A percentile compares a stretch with the other conserved stretches of the same genome.
Conservation (phyloP, 177 flowering plant genomes). For the Vitis hybrid region DNA sequence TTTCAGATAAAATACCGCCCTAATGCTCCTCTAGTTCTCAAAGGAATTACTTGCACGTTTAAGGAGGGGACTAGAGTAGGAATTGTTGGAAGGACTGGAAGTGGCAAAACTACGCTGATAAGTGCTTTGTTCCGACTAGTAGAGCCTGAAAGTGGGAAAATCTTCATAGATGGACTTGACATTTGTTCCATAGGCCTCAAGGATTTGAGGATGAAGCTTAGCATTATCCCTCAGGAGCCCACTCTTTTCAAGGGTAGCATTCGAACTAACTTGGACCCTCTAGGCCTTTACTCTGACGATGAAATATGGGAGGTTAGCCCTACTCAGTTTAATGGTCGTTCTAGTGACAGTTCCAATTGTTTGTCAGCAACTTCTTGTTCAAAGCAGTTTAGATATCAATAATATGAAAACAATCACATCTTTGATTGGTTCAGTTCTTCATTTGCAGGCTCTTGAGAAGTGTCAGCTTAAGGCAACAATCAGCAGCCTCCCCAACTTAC, state of each 20-base stretch:
- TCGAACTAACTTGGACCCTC: conserved; percentile 78
- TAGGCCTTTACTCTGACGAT: conserved; percentile 69
- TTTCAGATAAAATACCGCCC: conserved; percentile 18
- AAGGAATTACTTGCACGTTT: conserved; percentile 59
- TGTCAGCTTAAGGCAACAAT: conserved; percentile 74
- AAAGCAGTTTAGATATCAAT: no score
- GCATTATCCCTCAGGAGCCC: conserved; percentile 89
- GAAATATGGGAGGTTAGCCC: conserved; percentile 73
- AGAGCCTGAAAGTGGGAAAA: conserved; percentile 52
- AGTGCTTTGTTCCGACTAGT: conserved; percentile 65
- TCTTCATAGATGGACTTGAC: conserved; percentile 53
- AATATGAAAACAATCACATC: no score
- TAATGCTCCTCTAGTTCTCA: conserved; percentile 60
- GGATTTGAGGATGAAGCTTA: conserved; percentile 61
- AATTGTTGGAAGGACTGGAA: conserved; percentile 21
- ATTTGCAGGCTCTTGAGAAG: conserved; percentile 69
- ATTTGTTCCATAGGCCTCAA: conserved; percentile 60
- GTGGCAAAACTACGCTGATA: conserved; percentile 65
- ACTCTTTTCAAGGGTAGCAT: conserved; percentile 79
- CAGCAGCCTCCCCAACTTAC: conserved; percentile 53
- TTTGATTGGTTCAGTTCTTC: background rate
- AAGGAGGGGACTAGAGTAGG: conserved; percentile 57
- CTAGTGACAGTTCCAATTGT: no score
- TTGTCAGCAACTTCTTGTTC: no score
- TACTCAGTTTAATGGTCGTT: background rate